phyloP scores from a whole-genome alignment of 805 yeast species.

The Yarrowia sp. region DNA sequence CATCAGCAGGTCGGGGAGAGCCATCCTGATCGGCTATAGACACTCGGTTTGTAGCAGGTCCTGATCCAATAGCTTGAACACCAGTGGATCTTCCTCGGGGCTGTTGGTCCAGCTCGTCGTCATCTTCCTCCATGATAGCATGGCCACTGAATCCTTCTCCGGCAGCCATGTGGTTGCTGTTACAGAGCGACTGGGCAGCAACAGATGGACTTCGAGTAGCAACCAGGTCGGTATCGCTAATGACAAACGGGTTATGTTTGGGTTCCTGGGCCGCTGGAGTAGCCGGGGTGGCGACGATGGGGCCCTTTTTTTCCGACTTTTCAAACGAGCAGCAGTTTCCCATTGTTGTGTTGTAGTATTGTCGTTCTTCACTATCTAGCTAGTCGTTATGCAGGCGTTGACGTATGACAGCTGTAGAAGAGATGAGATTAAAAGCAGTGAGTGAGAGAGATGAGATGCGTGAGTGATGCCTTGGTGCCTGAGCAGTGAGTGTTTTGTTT shows the following conservation, averaged over 20 bases:
- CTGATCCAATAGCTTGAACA: neutral
- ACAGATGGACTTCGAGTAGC: conserved; percentile 4
- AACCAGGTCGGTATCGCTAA: conserved; percentile 16
- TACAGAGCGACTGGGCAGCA: conserved; percentile 1
- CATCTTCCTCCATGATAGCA: neutral
- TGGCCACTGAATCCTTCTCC: conserved; percentile 8
- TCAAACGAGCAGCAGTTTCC: conserved; percentile 25
- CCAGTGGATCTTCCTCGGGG: neutral
- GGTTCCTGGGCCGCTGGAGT: neutral
- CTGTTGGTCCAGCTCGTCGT: neutral
- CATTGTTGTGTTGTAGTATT: neutral
- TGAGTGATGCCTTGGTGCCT: too few species aligned
- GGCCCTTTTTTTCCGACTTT: conserved; percentile 9
- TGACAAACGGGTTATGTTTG: conserved; percentile 13
- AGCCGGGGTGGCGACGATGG: conserved; percentile 4
- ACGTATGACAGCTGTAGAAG: neutral
- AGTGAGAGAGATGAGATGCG: too few species aligned
- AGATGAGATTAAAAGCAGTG: too few species aligned
- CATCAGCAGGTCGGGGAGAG: conserved; percentile 3
- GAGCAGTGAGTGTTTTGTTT: too few species aligned
- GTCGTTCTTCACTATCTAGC: too few species aligned
- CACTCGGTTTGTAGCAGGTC: neutral
- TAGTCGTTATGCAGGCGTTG: neutral
- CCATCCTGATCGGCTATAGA: neutral
- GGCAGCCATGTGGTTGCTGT: neutral